Percentiles rank a stretch among this genome's conserved stretches.
These are phyloP conservation scores for Trypethelium eluteriae DNA, from an alignment of 495 filamentous ascomycete genomes.

Conservation along the genomic window DNA sequence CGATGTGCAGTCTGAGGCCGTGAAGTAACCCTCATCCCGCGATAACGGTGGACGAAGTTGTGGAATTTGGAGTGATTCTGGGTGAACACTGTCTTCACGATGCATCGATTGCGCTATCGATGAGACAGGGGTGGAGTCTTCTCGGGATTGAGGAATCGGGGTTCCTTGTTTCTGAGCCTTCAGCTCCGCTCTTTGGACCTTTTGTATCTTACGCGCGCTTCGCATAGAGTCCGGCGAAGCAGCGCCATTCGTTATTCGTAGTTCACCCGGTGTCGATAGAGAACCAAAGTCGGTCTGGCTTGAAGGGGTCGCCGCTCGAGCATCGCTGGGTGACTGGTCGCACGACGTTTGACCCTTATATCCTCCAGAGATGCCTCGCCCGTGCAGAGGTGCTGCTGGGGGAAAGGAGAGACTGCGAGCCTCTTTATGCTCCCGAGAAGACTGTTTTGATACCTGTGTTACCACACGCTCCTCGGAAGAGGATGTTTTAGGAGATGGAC, in stretches of 20 bases:
- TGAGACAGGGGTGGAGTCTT: not conserved
- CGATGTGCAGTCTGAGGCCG: constrained; percentile 20
- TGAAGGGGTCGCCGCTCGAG: constrained; percentile 1
- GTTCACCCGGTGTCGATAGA: constrained; percentile 28
- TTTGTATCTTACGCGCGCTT: constrained; percentile 4
- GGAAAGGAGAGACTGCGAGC: not conserved
- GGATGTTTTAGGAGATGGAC: not conserved
- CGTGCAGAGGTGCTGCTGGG: not conserved
- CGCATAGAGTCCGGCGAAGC: constrained; percentile 33
- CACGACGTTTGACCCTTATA: not conserved
- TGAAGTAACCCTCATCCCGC: constrained; percentile 30
- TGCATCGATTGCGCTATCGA: not conserved
- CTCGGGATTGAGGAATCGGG: not conserved
- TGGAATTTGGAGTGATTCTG: not conserved
- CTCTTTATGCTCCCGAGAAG: not conserved
- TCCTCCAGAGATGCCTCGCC: not conserved
- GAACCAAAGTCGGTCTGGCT: constrained; percentile 4
- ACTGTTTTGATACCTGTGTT: not conserved
- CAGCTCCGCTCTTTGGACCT: constrained; percentile 1
- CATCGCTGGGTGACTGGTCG: not conserved
- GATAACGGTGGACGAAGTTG: not conserved
- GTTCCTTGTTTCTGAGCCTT: not conserved
- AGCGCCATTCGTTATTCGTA: constrained; percentile 36
- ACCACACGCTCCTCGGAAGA: not conserved
- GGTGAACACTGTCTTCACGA: not conserved